Base-by-base conservation (phyloP, 768 basidiomycete genomes). In the Collybia mongolica region DNA sequence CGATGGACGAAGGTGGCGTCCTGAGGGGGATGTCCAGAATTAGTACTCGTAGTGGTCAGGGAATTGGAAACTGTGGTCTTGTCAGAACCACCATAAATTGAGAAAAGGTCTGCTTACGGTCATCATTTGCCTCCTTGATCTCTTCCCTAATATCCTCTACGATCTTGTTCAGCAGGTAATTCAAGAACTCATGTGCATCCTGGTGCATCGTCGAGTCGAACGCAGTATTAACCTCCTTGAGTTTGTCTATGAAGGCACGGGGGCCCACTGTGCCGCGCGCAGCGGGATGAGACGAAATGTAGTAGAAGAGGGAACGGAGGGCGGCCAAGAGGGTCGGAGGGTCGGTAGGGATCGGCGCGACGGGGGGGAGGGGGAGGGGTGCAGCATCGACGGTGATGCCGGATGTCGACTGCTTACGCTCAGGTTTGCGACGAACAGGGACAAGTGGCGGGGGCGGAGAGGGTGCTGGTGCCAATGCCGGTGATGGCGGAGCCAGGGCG, bases 111-210 rank as follows among this genome's bases (percentile, higher is more conserved):
- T 23, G 79, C 88, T 72, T 64, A 91, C 89, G 61, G 59, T 90
- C 88, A 32, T 89, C 88, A 23, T 69, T 74, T n/a, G 60, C 57
- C 39, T 64, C 72, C 59, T 74, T 83, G 61, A 68, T 76, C 51
- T 88, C 86, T 53, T 83, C 80, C 61, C 94, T 90, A 56, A 96
- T 81, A 64, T 98, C 94, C 67, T 98, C 96, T 29, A 93, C 88
- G 43, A 99, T 86, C 65, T 79, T 85, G 68, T 99, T 99, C 48
- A 99, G 72, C 22, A 98, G 72, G 69, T 88, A 98, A 65, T 95
- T 97, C 37, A 98, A 75, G 67, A 99, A 98, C 69, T 99, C 97
- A 70, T 98, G 97, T 2, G 97, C 97, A 66, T 99, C 97, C 65
- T 99, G 97, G 65, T 99, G 97, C 81, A 90, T 88, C 14, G 90